These are phyloP conservation scores for Aegilops speltoides DNA, from an alignment of 176 grass and related monocot genomes.

Conservation along the genomic window DNA sequence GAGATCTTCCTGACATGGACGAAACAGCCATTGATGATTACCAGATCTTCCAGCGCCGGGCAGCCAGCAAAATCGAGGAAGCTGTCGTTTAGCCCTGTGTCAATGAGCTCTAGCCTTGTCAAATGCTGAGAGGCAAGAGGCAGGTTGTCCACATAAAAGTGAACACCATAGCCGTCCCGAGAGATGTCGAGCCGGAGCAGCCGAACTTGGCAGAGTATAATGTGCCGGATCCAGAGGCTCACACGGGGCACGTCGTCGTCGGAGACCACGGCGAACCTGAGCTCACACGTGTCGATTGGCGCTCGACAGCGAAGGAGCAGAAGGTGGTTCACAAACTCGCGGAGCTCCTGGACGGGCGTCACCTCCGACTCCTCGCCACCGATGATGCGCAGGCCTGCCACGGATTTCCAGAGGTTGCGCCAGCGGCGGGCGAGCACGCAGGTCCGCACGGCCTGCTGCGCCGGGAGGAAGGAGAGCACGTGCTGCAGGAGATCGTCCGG, in stretches of 20 bases:
- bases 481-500: background rate
- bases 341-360: background rate
- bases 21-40: background rate
- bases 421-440: background rate
- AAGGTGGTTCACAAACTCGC: background rate
- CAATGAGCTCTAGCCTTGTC: background rate
- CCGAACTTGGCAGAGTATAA: background rate
- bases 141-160: background rate
- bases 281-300: background rate
- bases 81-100: background rate
- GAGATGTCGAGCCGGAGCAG: background rate
- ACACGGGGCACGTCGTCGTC: background rate
- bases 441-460: conserved; percentile 9
- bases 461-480: conserved; percentile 10
- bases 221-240: conserved; percentile 3
- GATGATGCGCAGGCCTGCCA: background rate
- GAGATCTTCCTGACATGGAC: background rate
- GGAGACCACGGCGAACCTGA: background rate
- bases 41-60: conserved; percentile 13
- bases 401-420: background rate
- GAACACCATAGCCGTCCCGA: background rate
- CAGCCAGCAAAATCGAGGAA: conserved; percentile 20
- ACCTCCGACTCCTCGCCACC: background rate
- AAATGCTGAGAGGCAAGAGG: conserved; percentile 21
- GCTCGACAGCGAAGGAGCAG: background rate